Evolutionary conservation across 768 basidiomycete genomes (phyloP), one percentile per base, ranked within the genome.

Genomic region (Saitozyma sp.): DNA sequence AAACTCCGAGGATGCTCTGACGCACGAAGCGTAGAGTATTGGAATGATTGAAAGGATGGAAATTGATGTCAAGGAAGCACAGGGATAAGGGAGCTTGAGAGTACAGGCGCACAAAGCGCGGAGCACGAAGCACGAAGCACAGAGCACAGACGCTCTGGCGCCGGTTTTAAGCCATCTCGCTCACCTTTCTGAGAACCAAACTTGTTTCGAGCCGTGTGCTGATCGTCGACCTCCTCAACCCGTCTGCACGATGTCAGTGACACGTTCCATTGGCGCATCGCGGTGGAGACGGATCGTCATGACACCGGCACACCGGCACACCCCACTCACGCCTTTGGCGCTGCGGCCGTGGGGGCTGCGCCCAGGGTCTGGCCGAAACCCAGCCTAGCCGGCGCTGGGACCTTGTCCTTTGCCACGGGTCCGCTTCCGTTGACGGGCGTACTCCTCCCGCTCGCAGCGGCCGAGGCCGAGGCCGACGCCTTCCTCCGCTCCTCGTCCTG

Each of bases 161-260:
- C 20, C 48, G 2, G 29, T 5, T 14, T 42, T 19, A 11, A 17
- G 17, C 14, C 29, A 9, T 54, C 29, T 29, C 29, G 41, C 80
- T 55, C 38, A 81, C 81, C 79, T 77, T 97, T 99, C 78, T 98
- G 96, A 62, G 74, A 79, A 2, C 92, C 91, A 78, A 98, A 99
- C 71, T 90, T 91, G 8, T 94, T 89, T 61, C 93, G 86, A 1
- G 96, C 95, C 16, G 54, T 61, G n/a, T 63, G 58, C 14, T 67
- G 53, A 42, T 79, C 70, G 39, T 79, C 78, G 13, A 69, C 74
- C 54, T 68, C 62, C 9, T 58, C 67, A 11, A 65, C 67, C 49
- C 73, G 70, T 20, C 68, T 76, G 48, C 7, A 17, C 14, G 29
- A 29, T 38, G 45, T 69, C 54, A 64, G 59, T 55, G 46, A 1